Evolutionary conservation across 441 rosid genomes (phyloP), one percentile per base, ranked within the genome.

Genomic region (Oxalis stricta): DNA sequence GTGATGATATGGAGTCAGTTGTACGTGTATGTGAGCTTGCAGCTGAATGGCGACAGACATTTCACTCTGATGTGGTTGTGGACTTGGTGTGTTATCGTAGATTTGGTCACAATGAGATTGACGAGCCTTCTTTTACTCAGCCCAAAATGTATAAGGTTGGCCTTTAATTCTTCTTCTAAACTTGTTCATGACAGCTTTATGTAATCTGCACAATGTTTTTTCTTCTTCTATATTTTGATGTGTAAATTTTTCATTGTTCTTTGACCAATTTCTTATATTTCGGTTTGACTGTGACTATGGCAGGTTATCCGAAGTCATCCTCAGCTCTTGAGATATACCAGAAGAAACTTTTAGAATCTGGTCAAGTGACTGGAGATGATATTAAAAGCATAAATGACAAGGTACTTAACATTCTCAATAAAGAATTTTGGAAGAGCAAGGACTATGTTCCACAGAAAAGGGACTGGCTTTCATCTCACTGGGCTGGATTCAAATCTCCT

Each of bases 21-120:
- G 95, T 75, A 46, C 93, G 73, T 66, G 98, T 55, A 30, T 83
- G 93, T 44, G 95, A 85, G 65, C 95, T 91, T 56, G 98, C 96
- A 44, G 96, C 96, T 37, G 89, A 83, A 55, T 91, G 98, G 98
- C 88, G 98, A 50, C 98, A 85, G 59, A 85, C 79, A 32, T 91
- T 86, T 60, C 96, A 86, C 63, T 80, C 93, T 0, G 93, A 86
- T 65, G 96, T 79, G 55, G 96, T 86, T 18, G 98, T 86, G 62
- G 96, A 86, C 60, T 68, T 91, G 60, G 78, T 86, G 12, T 91
- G 96, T 64, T 86, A 86, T 53, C 84, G 94, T 38, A 73, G 87
- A 56, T 85, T 76, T 60, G 98, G 95, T 41, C 96, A 85, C 60
- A 85, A 89, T 59, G 98, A 89, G 68, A 80, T 83, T 32, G 98